Percentiles rank a stretch among this genome's conserved stretches.
Evolutionary conservation across 1,139 yeast genomes (phyloP).

Genomic region (Candida sanyaensis): DNA sequence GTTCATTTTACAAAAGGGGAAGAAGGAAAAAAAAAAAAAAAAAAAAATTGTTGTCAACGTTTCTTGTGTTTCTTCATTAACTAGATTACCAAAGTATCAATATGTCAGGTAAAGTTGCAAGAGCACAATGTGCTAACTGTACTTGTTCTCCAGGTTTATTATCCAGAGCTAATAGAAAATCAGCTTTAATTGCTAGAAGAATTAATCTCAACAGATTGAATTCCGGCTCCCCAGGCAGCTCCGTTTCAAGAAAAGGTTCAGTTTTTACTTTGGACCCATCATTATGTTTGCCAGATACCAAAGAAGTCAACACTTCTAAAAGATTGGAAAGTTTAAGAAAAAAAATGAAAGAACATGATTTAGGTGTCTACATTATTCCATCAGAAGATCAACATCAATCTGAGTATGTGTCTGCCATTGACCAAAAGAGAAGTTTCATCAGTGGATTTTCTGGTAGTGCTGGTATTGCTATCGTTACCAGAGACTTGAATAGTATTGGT

Average conservation of each 20-base stretch:
- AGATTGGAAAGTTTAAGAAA: constrained; percentile 65
- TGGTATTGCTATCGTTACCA: constrained; percentile 85
- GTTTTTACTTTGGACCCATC: constrained; percentile 51
- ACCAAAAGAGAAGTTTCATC: constrained; percentile 82
- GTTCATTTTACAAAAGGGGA: not conserved
- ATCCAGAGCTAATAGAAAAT: constrained; percentile 61
- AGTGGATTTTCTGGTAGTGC: constrained; percentile 95
- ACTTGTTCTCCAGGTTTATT: constrained; percentile 81
- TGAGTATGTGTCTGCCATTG: constrained; percentile 80
- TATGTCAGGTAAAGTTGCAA: constrained; percentile 30
- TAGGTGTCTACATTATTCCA: constrained; percentile 83
- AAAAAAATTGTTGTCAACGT: not conserved
- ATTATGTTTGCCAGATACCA: constrained; percentile 45
- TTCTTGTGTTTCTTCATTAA: not conserved
- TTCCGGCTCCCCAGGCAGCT: constrained; percentile 9
- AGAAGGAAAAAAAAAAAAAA: not conserved
- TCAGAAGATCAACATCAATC: constrained; percentile 94
- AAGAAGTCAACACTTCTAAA: constrained; percentile 56
- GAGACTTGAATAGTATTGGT: constrained; percentile 63
- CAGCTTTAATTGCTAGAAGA: constrained; percentile 53
- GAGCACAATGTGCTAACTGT: constrained; percentile 67
- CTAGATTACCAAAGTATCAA: not conserved
- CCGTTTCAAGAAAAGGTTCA: constrained; percentile 43
- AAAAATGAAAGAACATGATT: constrained; percentile 61
- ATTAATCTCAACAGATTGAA: constrained; percentile 39